Conservation (phyloP, 2,329 filamentous ascomycete genomes). For the Hyphodiscus sp. region DNA sequence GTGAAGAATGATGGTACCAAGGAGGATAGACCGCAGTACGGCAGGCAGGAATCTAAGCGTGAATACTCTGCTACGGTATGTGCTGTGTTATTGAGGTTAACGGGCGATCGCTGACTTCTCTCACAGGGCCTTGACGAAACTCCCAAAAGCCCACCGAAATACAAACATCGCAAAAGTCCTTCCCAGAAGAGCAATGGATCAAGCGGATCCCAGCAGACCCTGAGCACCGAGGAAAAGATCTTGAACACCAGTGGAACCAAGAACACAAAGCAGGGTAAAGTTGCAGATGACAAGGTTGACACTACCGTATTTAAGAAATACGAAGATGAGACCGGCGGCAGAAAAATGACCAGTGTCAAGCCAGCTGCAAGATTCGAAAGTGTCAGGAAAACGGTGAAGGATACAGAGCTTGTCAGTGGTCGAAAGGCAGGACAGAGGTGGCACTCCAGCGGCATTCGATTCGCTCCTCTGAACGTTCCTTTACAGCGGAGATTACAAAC, state of each 20-base stretch:
- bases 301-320: conserved; percentile 20
- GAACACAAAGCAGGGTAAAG: conserved; percentile 1
- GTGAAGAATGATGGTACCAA: conserved; percentile 8
- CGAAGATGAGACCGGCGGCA: conserved; percentile 19
- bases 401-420: conserved; percentile 19
- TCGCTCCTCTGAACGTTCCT: conserved; percentile 73
- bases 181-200: conserved; percentile 18
- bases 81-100: neutral
- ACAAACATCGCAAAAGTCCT: conserved; percentile 21
- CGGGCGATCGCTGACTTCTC: conserved; percentile 4
- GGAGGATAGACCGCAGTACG: conserved; percentile 13
- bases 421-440: conserved; percentile 29
- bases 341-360: conserved; percentile 23
- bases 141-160: conserved; percentile 20
- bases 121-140: conserved; percentile 27
- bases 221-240: conserved; percentile 7
- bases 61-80: conserved; percentile 26
- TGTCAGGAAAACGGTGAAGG: conserved; percentile 5
- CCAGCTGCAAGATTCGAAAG: conserved; percentile 17
- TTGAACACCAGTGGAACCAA: conserved; percentile 1
- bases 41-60: conserved; percentile 21
- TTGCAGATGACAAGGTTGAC: conserved; percentile 8
- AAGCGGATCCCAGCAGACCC: neutral
- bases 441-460: conserved; percentile 56
- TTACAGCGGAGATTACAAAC: conserved; percentile 69